A percentile compares a stretch with the other conserved stretches of the same genome.
phyloP scores from a whole-genome alignment of 306 rosid species.

The Cicer chorassanicum region DNA sequence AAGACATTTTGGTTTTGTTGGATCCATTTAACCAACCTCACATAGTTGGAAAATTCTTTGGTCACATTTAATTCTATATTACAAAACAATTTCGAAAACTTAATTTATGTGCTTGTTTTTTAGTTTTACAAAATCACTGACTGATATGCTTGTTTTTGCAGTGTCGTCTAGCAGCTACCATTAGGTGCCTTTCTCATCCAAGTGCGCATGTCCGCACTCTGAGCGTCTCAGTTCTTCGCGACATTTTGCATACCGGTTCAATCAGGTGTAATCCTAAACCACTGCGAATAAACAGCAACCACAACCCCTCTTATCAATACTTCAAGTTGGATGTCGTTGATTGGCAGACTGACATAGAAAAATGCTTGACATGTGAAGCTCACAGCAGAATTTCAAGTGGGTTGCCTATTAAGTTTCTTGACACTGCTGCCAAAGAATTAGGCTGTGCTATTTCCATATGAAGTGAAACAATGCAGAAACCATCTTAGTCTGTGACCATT shows the following conservation, averaged over 20 bases:
- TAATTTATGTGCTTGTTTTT: not conserved
- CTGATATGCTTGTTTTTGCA: slow-evolving; percentile 52
- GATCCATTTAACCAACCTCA: not conserved
- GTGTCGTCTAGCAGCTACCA: slow-evolving; percentile 89
- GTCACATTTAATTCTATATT: slow-evolving; percentile 21
- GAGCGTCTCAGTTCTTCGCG: slow-evolving; percentile 93
- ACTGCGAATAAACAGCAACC: slow-evolving; percentile 53
- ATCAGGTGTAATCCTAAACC: slow-evolving; percentile 58
- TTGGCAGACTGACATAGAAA: slow-evolving; percentile 85
- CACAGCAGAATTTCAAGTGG: slow-evolving; percentile 75
- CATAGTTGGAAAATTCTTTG: not conserved
- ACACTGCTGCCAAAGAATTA: slow-evolving; percentile 80
- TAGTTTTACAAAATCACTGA: not conserved
- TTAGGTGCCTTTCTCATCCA: slow-evolving; percentile 86
- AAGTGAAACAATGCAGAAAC: slow-evolving; percentile 48
- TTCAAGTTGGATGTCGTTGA: slow-evolving; percentile 63
- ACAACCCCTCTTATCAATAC: slow-evolving; percentile 57
- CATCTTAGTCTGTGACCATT: slow-evolving; percentile 51
- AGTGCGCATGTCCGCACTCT: slow-evolving; percentile 88
- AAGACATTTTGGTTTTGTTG: not conserved
- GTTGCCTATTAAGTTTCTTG: slow-evolving; percentile 70
- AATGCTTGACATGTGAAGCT: slow-evolving; percentile 91
- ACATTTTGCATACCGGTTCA: slow-evolving; percentile 69
- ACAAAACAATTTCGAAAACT: not conserved
- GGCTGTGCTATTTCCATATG: slow-evolving; percentile 71